Evolutionary conservation across 495 filamentous ascomycete species (phyloP).

Genomic region (Neurospora sp.): DNA sequence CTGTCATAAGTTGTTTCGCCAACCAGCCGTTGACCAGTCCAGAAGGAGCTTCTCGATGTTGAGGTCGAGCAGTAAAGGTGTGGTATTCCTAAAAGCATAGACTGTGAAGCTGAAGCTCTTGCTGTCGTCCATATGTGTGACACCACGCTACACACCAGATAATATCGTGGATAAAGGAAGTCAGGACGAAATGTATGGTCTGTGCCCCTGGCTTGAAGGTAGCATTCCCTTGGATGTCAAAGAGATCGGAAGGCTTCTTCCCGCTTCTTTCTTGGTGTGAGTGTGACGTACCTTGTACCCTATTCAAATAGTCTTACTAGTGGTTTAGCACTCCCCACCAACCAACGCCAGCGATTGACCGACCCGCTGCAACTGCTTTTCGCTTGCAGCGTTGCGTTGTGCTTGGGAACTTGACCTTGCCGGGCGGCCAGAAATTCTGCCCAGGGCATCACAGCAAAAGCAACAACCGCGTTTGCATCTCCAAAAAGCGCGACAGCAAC

Average conservation of each 20-base stretch:
- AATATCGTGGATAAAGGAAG: no score
- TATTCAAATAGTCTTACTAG: background rate
- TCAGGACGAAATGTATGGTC: no score
- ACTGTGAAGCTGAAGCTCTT: background rate
- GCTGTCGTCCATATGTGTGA: background rate
- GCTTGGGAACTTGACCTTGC: conserved; percentile 10
- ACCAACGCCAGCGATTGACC: background rate
- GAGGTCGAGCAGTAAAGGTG: background rate
- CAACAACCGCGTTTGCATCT: conserved; percentile 13
- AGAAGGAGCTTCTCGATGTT: background rate
- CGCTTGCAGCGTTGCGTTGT: background rate
- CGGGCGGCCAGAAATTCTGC: conserved; percentile 19
- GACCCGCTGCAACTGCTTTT: background rate
- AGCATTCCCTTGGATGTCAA: background rate
- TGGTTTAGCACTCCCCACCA: background rate
- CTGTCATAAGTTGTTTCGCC: background rate
- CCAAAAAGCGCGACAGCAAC: conserved; percentile 14
- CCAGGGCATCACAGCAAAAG: conserved; percentile 8
- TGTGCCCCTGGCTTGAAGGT: no score
- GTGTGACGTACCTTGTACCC: background rate
- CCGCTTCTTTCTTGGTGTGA: background rate
- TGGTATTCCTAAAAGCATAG: background rate
- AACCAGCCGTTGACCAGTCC: background rate
- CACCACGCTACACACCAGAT: no score
- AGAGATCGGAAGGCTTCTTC: background rate